Evolutionary conservation across 805 yeast species (phyloP), one percentile per base, ranked within the genome.

Genomic region (Yarrowia deformans): DNA sequence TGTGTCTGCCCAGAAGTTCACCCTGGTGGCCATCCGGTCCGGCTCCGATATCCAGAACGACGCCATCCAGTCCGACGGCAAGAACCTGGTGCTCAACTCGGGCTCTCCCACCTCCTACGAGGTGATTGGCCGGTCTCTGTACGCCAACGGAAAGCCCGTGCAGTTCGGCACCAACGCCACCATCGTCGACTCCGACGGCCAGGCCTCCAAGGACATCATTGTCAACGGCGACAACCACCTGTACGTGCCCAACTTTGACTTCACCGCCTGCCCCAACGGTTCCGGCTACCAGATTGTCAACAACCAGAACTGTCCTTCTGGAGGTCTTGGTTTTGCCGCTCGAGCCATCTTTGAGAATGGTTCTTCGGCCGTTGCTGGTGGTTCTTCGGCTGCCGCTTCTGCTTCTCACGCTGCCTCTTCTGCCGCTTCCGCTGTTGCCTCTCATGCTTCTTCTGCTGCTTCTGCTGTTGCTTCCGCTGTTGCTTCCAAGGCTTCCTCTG

Each of bases 21-120:
- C n/a, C 16, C 58, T 64, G 14, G 40, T 64, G 32, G 45, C 68
- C 48, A 64, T 64, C 48, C 68, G 58, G 16, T 64, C 68, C 32
- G 68, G 68, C 14, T 64, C 68, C 42, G 58, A 48, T 13, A 32
- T 64, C 58, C 68, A 64, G 48, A 39, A 49, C 68, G 40, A 37
- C 29, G 13, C 68, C 40, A 50, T 64, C 39, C 10, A 16, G 16
- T 39, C 49, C 29, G n/a, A 64, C 14, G 58, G 58, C 2, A 19
- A 34, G 43, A n/a, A 32, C 32, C 67, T 60, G 7, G 42, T 60
- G 23, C 54, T 60, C 29, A 34, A 34, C 67, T 16, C 14, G 8
- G 39, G n/a, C n/a, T 8, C 13, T 37, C 43, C 50, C 54, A 45
- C 67, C 54, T 37, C 54, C 35, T 60, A 32, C 52, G 50, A 43